Evolutionary conservation across 1,139 yeast species (phyloP).

Genomic region (Zygoascus hellenicus): DNA sequence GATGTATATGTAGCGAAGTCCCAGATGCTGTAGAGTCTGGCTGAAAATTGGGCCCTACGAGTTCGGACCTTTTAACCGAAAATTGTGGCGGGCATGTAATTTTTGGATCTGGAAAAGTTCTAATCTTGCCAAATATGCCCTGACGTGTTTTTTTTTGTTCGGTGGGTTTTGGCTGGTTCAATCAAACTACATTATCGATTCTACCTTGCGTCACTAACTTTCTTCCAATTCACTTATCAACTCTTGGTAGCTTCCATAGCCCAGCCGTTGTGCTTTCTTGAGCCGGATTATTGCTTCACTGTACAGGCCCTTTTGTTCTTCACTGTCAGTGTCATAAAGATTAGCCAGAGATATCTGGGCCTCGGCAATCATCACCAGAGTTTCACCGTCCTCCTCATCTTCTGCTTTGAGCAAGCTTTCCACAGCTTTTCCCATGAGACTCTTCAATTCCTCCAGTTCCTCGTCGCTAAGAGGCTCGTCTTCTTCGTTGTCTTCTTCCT

Average conservation of each 20-base stretch:
- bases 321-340: slow-evolving; percentile 55
- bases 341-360: slow-evolving; percentile 77
- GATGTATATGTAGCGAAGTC: not conserved
- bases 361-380: slow-evolving; percentile 80
- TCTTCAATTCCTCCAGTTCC: slow-evolving; percentile 48
- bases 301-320: slow-evolving; percentile 60
- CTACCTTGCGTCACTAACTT: not conserved
- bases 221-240: slow-evolving; percentile 28
- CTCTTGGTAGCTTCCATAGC: slow-evolving; percentile 33
- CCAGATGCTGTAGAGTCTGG: not conserved
- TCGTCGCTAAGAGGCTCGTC: slow-evolving; percentile 28
- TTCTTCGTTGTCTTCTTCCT: slow-evolving; percentile 34
- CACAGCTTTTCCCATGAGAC: slow-evolving; percentile 51
- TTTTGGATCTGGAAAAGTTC: too few relatives aligned
- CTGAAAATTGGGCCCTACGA: too few relatives aligned
- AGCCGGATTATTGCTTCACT: slow-evolving; percentile 49
- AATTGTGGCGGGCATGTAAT: too few relatives aligned
- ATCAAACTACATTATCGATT: not conserved
- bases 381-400: slow-evolving; percentile 68
- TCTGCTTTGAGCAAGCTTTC: slow-evolving; percentile 52
- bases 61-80: too few relatives aligned
- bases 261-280: slow-evolving; percentile 32
- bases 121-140: not conserved
- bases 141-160: not conserved
- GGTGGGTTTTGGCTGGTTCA: not conserved